Evolutionary conservation across 2,329 filamentous ascomycete species (phyloP), one percentile per base, ranked within the genome.

Genomic region (Rhynchosporium secalis): DNA sequence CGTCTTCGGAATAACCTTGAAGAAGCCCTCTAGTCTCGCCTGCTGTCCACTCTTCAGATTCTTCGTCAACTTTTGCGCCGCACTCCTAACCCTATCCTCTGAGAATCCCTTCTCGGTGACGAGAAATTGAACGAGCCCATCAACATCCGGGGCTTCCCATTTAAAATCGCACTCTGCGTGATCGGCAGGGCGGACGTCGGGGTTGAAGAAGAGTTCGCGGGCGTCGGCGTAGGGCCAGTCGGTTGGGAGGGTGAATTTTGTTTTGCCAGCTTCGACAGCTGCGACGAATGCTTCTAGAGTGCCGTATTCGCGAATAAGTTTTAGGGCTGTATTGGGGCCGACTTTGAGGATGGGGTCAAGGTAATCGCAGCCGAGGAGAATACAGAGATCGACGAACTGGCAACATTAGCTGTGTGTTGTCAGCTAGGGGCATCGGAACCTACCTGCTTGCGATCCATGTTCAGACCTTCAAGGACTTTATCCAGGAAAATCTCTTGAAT

Each of bases 211-310:
- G 33, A 99, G 86, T 20, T 92, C 86, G 46, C 96, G 90, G 7
- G 95, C 96, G 72, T 99, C 93, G 70, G 89, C 82, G 76, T 89
- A 99, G 0, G 95, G 95, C 94, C 95, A 99, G 78, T 97, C 91
- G n/a, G 96, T 93, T 0, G 95, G 95, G 12, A 99, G 81, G 0
- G 83, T 84, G 77, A 90, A 96, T 74, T 95, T 96, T 67, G 87
- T 91, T 12, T 86, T 80, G 70, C 92, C 89, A 45, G 86, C 87
- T 73, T 94, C 80, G 68, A 96, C 89, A 66, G 81, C 83, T 65
- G 92, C 91, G 48, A 98, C 87, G 1, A 99, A 88, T 63, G 90
- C 90, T 73, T 99, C 95, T 47, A 99, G 84, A 3, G 84, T 86
- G 58, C 91, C 91, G 78, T 98, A 87, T 72, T 99, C 94, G 69